Evolutionary conservation across 202 grass and related monocot genomes (phyloP).

Genomic region (Setaria viridis): DNA sequence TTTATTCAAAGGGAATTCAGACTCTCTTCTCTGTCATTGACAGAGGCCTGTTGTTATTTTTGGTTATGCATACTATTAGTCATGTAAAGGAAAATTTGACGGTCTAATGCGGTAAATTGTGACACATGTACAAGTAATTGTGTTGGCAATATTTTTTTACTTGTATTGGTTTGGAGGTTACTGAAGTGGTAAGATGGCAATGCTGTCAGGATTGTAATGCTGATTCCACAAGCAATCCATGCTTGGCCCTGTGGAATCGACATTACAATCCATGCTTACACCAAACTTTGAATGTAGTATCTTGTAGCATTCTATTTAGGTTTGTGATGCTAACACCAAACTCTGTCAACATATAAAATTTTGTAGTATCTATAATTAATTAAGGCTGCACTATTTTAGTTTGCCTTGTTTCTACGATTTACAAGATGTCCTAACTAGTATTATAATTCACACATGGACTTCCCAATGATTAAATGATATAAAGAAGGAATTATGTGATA

Average conservation of each 20-base stretch:
- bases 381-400: neutral
- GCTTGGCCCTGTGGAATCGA: too few species aligned
- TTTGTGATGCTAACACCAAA: neutral
- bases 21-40: neutral
- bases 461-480: neutral
- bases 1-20: too few species aligned
- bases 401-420: conserved; percentile 3
- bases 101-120: neutral
- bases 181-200: neutral
- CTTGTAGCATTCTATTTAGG: neutral
- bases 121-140: neutral
- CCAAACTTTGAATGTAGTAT: neutral
- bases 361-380: neutral
- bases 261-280: too few species aligned
- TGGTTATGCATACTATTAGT: neutral
- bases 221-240: neutral
- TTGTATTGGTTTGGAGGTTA: neutral
- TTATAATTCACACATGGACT: neutral
- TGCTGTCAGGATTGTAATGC: neutral
- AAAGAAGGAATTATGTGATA: neutral
- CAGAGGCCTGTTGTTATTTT: neutral
- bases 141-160: neutral
- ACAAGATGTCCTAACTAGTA: neutral
- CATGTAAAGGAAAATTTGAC: neutral
- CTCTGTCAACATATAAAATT: neutral